phyloP scores from a whole-genome alignment of 768 basidiomycete genomes.

The Podaxis sp. region DNA sequence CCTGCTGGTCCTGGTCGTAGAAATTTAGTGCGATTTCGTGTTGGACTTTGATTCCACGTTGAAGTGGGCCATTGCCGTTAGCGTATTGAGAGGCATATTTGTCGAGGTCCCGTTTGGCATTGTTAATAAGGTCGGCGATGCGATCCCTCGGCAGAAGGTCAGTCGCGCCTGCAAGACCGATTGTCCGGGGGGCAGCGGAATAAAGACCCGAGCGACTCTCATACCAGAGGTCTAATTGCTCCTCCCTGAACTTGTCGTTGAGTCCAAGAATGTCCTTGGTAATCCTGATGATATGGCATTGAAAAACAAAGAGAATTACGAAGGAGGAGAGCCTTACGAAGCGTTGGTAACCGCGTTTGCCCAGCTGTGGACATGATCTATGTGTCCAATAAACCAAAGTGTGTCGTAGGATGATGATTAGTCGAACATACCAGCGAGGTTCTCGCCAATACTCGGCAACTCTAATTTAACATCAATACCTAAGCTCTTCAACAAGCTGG shows the following conservation, averaged over 20 bases:
- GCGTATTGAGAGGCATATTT: conserved; percentile 27
- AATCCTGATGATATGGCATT: conserved; percentile 15
- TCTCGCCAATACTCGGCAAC: conserved; percentile 49
- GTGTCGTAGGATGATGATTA: neutral
- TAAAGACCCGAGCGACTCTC: conserved; percentile 29
- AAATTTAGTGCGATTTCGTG: conserved; percentile 23
- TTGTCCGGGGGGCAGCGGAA: conserved; percentile 29
- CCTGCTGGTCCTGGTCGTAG: conserved; percentile 23
- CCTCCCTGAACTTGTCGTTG: conserved; percentile 21
- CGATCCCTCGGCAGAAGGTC: conserved; percentile 23
- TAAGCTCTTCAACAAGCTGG: conserved; percentile 38
- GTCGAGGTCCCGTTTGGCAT: conserved; percentile 21
- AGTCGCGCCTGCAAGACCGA: conserved; percentile 26
- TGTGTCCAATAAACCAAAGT: neutral
- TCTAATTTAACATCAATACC: conserved; percentile 40
- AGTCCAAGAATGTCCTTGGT: conserved; percentile 25
- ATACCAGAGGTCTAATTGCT: conserved; percentile 27
- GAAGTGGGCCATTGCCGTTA: conserved; percentile 29
- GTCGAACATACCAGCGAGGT: conserved; percentile 27
- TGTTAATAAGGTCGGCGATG: conserved; percentile 17
- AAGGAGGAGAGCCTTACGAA: conserved; percentile 18
- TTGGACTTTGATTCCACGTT: conserved; percentile 29
- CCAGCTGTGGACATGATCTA: conserved; percentile 34
- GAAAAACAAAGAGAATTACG: neutral
- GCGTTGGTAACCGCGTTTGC: conserved; percentile 31